Base-by-base conservation (phyloP, 345 rosid genomes). In the Hirschfeldia incana region DNA sequence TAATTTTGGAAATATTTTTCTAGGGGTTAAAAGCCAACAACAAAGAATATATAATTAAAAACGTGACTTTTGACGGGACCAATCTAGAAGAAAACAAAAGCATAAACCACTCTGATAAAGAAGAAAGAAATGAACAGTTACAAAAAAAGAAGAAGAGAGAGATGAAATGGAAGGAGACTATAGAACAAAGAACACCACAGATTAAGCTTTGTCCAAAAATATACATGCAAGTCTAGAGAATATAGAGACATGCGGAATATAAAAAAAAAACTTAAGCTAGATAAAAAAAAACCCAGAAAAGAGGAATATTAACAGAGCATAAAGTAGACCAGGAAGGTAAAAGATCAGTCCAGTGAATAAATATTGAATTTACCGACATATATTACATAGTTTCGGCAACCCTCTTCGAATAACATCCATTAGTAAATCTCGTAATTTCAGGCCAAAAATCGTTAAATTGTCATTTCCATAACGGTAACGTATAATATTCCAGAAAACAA, bases 61-160 rank as follows among this genome's bases (percentile, higher is more conserved):
- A 51, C 9, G 65, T 36, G 66, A 62, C 78, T 26, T 73, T 60
- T 30, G 6, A 28, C 51, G 17, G 58, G 71, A 80, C 75, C 26
- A 37, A 62, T 74, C 33, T 51, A 79, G 49, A 74, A 79, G 64
- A 74, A 67, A 67, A 79, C 71, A 68, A 73, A 73, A 67, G 37
- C 15, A 13, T 21, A 16, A 53, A 61, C 30, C 21, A 29, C 57
- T 62, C 17, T 59, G 6, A 59, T 51, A 4, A 72, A 2, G 4
- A 42, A 55, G 4, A 37, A 39, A 67, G 37, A 49, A 2, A 16
- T 10, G 3, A 53, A 13, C 21, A 21, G 21, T 21, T 21, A 21
- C 21, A 21, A 21, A 21, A 21, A 21, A 21, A 21, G 21, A 21
- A 21, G 21, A 42, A 55, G 4, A 37, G 57, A 67, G 37, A 49